These are phyloP conservation scores for Arthrobotrys sphaeroides DNA, from an alignment of 2,329 filamentous ascomycete species.

Conservation along the genomic window DNA sequence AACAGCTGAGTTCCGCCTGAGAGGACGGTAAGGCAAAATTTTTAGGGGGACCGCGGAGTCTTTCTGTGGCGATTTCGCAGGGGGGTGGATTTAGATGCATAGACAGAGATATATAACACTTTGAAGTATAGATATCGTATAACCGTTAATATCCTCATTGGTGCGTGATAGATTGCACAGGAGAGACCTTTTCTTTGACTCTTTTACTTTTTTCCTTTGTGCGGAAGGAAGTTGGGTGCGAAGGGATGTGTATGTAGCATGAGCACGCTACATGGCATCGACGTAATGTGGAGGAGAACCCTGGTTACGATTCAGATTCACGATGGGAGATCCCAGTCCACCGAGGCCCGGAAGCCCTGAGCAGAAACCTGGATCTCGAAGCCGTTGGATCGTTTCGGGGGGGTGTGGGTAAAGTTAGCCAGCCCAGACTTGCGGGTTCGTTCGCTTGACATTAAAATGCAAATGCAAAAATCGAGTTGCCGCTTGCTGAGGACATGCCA, in stretches of 20 bases:
- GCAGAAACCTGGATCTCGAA: conserved; percentile 24
- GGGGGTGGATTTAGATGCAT: neutral
- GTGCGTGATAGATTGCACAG: neutral
- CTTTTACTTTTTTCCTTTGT: neutral
- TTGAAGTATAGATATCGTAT: conserved; percentile 1
- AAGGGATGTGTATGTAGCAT: neutral
- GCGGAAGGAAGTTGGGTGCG: neutral
- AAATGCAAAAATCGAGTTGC: conserved; percentile 25
- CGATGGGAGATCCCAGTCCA: conserved; percentile 11
- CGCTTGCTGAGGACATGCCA: conserved; percentile 13
- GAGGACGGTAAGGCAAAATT: conserved; percentile 11
- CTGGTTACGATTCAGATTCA: conserved; percentile 15
- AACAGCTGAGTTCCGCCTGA: neutral
- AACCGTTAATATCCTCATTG: neutral
- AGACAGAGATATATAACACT: conserved; percentile 4
- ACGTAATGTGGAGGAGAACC: conserved; percentile 3
- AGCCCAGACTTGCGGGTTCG: conserved; percentile 12
- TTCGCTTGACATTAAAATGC: conserved; percentile 22
- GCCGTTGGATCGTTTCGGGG: conserved; percentile 39
- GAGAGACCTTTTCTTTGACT: neutral
- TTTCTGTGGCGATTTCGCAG: conserved; percentile 15
- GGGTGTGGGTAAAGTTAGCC: neutral
- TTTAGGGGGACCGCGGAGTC: conserved; percentile 3
- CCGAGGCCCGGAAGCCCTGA: conserved; percentile 14
- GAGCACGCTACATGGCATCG: neutral